These are phyloP conservation scores for Aspergillus sp. DNA, from an alignment of 2,329 filamentous ascomycete species.

Conservation along the genomic window DNA sequence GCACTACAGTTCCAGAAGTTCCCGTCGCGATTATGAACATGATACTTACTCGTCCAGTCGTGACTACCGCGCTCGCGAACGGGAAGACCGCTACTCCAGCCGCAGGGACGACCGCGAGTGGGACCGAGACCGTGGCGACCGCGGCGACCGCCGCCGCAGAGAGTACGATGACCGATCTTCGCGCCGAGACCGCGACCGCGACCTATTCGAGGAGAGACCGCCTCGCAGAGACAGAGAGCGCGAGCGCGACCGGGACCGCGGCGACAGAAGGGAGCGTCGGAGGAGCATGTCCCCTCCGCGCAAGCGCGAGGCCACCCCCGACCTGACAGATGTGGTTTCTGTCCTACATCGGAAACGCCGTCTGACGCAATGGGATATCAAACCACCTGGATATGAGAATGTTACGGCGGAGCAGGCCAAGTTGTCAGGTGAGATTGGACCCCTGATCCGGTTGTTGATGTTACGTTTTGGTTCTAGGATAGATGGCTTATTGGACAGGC, in stretches of 20 bases:
- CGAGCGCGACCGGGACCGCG: slow-evolving; percentile 44
- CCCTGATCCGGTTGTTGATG: not conserved
- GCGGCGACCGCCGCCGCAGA: slow-evolving; percentile 55
- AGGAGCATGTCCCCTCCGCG: slow-evolving; percentile 73
- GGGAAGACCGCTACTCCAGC: slow-evolving; percentile 84
- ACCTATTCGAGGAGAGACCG: slow-evolving; percentile 62
- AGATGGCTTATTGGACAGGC: slow-evolving; percentile 44
- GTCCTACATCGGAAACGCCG: slow-evolving; percentile 84
- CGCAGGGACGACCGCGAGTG: slow-evolving; percentile 72
- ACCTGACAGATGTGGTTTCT: slow-evolving; percentile 81
- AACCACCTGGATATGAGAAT: slow-evolving; percentile 95
- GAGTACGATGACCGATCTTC: slow-evolving; percentile 61
- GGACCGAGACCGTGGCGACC: slow-evolving; percentile 70
- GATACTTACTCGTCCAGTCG: slow-evolving; percentile 92
- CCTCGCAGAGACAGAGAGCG: slow-evolving; percentile 42
- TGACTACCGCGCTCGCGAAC: slow-evolving; percentile 87
- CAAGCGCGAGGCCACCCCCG: slow-evolving; percentile 92
- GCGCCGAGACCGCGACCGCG: slow-evolving; percentile 52
- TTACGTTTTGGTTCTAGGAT: not conserved
- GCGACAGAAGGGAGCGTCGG: slow-evolving; percentile 54
- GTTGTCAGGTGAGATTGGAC: slow-evolving; percentile 61
- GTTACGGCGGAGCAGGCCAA: slow-evolving; percentile 98
- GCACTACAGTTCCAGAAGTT: slow-evolving; percentile 63
- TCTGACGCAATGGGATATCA: slow-evolving; percentile 99
- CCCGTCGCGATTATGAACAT: slow-evolving; percentile 70